These are phyloP conservation scores for Boletus edulis DNA, from an alignment of 768 basidiomycete species.

Conservation along the genomic window DNA sequence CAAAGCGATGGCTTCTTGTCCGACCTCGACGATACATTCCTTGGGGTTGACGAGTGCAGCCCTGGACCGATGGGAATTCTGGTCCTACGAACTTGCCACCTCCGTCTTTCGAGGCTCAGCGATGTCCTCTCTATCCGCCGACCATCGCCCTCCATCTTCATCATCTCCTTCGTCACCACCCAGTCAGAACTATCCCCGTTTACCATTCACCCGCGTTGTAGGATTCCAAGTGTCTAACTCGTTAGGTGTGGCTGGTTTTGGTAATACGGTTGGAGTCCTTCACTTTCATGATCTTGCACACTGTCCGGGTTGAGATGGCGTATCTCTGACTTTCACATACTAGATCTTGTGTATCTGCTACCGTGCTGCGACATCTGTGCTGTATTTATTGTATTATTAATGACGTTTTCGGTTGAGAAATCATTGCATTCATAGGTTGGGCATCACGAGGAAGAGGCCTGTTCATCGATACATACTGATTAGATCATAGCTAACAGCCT, in stretches of 20 bases:
- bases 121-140: conserved; percentile 44
- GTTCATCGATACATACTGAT: neutral
- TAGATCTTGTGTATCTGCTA: conserved; percentile 20
- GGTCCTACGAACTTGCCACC: conserved; percentile 66
- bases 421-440: conserved; percentile 9
- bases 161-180: neutral
- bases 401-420: neutral
- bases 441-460: neutral
- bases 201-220: conserved; percentile 80
- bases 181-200: conserved; percentile 42
- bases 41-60: conserved; percentile 59
- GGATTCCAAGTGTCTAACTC: conserved; percentile 51
- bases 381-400: conserved; percentile 28
- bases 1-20: conserved; percentile 19
- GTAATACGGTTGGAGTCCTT: conserved; percentile 53
- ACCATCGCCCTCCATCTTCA: conserved; percentile 9
- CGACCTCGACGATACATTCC: conserved; percentile 12
- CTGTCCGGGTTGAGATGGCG: neutral
- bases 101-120: conserved; percentile 48
- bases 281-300: conserved; percentile 21
- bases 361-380: conserved; percentile 9
- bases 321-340: neutral
- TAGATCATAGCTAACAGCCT: conserved; percentile 64
- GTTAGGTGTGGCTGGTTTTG: conserved; percentile 68
- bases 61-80: conserved; percentile 81